Evolutionary conservation across 2,329 filamentous ascomycete species (phyloP).

Genomic region (Mycosphaerella sp.): DNA sequence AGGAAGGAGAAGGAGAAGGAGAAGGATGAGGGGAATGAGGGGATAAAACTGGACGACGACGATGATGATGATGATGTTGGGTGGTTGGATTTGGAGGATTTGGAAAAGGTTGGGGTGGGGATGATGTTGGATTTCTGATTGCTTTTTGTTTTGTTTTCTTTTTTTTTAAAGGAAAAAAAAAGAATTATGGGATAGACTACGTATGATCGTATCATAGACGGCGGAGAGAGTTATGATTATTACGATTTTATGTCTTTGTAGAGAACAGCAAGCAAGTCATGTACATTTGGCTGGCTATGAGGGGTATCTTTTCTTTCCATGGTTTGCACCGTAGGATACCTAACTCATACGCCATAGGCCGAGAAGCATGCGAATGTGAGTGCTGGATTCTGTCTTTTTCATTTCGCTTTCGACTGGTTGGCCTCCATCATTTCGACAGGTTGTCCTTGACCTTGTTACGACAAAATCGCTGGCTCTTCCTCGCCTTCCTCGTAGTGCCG

Average conservation of each 20-base stretch:
- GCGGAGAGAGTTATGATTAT: neutral
- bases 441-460: neutral
- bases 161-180: no score
- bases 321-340: no score
- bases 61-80: constrained; percentile 19
- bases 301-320: neutral
- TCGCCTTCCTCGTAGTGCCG: neutral
- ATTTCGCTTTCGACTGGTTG: neutral
- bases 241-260: neutral
- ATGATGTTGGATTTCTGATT: constrained; percentile 76
- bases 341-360: no score
- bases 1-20: constrained; percentile 33
- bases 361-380: neutral
- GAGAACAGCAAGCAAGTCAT: neutral
- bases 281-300: neutral
- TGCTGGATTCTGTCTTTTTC: no score
- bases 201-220: no score
- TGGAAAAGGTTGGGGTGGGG: constrained; percentile 82
- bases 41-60: constrained; percentile 23
- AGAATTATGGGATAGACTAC: no score
- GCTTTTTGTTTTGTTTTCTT: no score
- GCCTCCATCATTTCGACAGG: neutral
- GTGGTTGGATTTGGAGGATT: constrained; percentile 68
- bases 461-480: neutral
- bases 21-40: constrained; percentile 32